A percentile compares a stretch with the other conserved stretches of the same genome.
These are phyloP conservation scores for Nectriaceae sp. DNA, from an alignment of 2,329 filamentous ascomycete genomes.

Conservation along the genomic window DNA sequence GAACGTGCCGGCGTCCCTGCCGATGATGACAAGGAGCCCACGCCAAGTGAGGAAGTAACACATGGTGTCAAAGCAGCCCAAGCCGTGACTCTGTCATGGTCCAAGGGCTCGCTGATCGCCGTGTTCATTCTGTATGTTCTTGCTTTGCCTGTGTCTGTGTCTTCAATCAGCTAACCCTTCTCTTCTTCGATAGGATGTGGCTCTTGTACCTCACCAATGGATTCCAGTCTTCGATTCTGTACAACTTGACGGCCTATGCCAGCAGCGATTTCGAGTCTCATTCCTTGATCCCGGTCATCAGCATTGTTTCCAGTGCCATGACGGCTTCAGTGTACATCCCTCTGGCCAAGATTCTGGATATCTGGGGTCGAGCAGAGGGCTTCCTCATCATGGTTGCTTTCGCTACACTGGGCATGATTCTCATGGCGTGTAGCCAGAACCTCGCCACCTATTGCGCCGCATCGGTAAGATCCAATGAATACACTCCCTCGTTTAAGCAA, in stretches of 20 bases:
- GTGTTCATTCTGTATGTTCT: conserved; percentile 36
- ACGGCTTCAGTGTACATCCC: conserved; percentile 63
- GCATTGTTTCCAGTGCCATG: conserved; percentile 55
- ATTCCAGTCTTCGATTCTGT: conserved; percentile 45
- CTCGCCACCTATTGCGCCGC: conserved; percentile 51
- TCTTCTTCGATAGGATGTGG: conserved; percentile 39
- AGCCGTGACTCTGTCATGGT: conserved; percentile 44
- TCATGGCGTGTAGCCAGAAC: conserved; percentile 60
- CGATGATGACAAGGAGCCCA: conserved; percentile 13
- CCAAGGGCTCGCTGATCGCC: conserved; percentile 36
- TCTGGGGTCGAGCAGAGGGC: conserved; percentile 64
- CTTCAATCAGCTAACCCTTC: conserved; percentile 2
- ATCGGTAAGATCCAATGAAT: conserved; percentile 39
- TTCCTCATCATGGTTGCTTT: conserved; percentile 55
- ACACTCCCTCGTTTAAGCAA: too few relatives aligned
- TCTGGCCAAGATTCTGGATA: conserved; percentile 62
- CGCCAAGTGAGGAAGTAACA: conserved; percentile 30
- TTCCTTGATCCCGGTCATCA: conserved; percentile 54
- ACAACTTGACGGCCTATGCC: conserved; percentile 46
- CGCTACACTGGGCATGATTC: conserved; percentile 53
- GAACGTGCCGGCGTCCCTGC: conserved; percentile 10
- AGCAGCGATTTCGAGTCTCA: conserved; percentile 56
- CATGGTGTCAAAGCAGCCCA: conserved; percentile 43
- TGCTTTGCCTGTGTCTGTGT: neutral
- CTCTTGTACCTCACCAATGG: conserved; percentile 54